These are phyloP conservation scores for Kentomonas sorsogonicus DNA, from an alignment of 208 protist species.

Conservation along the genomic window DNA sequence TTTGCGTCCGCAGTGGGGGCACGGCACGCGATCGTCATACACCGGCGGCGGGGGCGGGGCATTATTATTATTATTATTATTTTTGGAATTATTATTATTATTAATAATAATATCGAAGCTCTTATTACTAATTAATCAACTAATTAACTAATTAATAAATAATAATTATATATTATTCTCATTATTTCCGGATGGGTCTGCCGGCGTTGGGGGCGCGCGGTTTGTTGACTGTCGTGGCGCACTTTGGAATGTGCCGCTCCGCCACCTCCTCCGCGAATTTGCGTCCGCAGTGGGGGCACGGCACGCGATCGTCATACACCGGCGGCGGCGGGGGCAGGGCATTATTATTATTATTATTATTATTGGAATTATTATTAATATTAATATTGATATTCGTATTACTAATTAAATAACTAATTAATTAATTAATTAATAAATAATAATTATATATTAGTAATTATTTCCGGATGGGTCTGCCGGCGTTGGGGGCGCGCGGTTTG, in stretches of 20 bases:
- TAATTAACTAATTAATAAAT: conserved; percentile 1
- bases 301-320: conserved; percentile 68
- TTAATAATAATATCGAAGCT: not conserved
- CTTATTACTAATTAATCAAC: not conserved
- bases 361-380: too few species aligned
- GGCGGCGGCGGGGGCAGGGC: conserved; percentile 32
- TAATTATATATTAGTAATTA: too few species aligned
- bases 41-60: conserved; percentile 29
- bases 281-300: conserved; percentile 81
- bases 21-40: conserved; percentile 74
- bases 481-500: too few species aligned
- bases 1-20: conserved; percentile 83
- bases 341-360: too few species aligned
- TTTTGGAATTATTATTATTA: not conserved
- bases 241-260: conserved; percentile 86
- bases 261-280: conserved; percentile 79
- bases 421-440: too few species aligned
- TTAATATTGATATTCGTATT: too few species aligned
- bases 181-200: not conserved
- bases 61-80: not conserved
- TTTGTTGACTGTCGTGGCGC: conserved; percentile 78
- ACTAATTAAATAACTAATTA: too few species aligned
- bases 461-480: too few species aligned
- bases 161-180: not conserved
- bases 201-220: conserved; percentile 28